phyloP scores from a whole-genome alignment of 2,329 filamentous ascomycete species.

The Verticillium nonalfalfae region DNA sequence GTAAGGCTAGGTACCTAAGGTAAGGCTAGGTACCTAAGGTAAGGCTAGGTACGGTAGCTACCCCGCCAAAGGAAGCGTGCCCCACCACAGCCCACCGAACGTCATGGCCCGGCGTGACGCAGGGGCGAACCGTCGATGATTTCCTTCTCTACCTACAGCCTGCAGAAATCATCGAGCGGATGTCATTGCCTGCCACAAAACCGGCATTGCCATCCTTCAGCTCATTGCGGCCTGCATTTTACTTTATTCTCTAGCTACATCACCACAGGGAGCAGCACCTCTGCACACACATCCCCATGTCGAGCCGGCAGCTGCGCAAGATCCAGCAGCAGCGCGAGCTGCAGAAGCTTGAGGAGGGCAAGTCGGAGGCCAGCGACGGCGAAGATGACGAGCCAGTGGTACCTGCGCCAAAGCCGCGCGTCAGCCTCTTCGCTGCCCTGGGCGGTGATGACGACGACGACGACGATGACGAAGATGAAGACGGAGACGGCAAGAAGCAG shows the following conservation, averaged over 20 bases:
- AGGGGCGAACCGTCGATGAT: neutral
- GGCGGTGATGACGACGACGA: slow-evolving; percentile 35
- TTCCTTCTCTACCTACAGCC: neutral
- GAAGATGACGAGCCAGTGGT: slow-evolving; percentile 24
- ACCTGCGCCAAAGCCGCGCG: slow-evolving; percentile 28
- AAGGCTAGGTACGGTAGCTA: neutral
- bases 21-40: no score
- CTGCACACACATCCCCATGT: slow-evolving; percentile 28
- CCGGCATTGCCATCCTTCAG: neutral
- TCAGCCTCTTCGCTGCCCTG: slow-evolving; percentile 47
- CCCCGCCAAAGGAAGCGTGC: neutral
- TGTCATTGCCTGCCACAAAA: neutral
- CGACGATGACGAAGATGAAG: slow-evolving; percentile 27
- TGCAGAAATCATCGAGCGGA: neutral
- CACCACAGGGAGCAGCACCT: neutral
- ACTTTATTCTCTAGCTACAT: neutral
- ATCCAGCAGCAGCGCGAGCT: slow-evolving; percentile 44
- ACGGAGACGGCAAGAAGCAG: slow-evolving; percentile 13
- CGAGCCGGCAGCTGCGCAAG: slow-evolving; percentile 44
- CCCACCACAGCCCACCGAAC: slow-evolving; percentile 12
- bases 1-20: no score
- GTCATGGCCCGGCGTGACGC: slow-evolving; percentile 12
- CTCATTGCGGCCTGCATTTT: neutral
- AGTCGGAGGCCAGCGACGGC: slow-evolving; percentile 17
- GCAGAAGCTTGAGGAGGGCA: slow-evolving; percentile 18